phyloP scores from a whole-genome alignment of 2,329 filamentous ascomycete genomes.

The Knoxdaviesia proteae region DNA sequence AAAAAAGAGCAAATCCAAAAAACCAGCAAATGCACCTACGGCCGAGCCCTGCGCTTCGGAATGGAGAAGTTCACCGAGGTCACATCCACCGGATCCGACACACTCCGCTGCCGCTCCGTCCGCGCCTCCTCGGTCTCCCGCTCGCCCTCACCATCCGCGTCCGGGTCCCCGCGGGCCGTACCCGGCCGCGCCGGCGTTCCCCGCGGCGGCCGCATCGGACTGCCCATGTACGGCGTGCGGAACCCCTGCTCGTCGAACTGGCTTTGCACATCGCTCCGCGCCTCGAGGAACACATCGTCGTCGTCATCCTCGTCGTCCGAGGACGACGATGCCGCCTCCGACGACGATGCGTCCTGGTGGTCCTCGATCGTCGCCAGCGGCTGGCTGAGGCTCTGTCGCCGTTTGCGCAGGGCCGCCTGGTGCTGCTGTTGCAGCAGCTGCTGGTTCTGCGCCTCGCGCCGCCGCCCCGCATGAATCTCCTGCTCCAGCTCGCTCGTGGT shows the following conservation, averaged over 20 bases:
- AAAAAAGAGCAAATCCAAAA: background rate
- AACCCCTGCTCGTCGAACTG: too few species aligned
- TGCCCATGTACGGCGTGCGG: too few species aligned
- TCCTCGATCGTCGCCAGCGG: too few species aligned
- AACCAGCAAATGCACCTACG: background rate
- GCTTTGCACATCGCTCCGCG: too few species aligned
- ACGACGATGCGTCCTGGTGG: too few species aligned
- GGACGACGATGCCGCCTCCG: too few species aligned
- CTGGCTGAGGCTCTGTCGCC: too few species aligned
- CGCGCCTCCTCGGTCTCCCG: conserved; percentile 16
- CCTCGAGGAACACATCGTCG: conserved; percentile 18
- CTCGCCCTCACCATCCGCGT: conserved; percentile 18
- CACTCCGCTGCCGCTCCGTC: conserved; percentile 36
- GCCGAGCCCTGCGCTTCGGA: background rate
- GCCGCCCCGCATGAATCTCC: conserved; percentile 2
- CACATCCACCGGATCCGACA: conserved; percentile 16
- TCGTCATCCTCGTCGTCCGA: conserved; percentile 5
- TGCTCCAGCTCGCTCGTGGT: conserved; percentile 17
- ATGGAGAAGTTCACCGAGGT: background rate
- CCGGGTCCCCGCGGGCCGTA: conserved; percentile 22
- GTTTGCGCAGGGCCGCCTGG: too few species aligned
- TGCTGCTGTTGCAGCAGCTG: too few species aligned
- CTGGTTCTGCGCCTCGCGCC: too few species aligned
- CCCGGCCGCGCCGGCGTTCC: too few species aligned
- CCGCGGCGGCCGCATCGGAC: too few species aligned